phyloP scores from a whole-genome alignment of 2,329 filamentous ascomycete species.

The Microcera coccophila region DNA sequence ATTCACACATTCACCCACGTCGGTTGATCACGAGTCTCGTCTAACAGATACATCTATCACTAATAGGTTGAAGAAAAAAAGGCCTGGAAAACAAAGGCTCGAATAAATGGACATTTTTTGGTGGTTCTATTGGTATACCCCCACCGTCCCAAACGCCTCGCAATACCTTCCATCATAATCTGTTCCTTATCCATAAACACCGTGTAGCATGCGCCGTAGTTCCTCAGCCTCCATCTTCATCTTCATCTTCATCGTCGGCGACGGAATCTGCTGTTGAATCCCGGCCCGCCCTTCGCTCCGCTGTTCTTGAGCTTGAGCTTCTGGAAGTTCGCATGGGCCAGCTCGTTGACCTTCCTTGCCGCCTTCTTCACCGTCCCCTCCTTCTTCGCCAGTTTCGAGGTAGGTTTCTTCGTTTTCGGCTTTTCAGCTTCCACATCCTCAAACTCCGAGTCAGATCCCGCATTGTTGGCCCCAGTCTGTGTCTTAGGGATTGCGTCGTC shows the following conservation, averaged over 20 bases:
- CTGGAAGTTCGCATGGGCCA: conserved; percentile 65
- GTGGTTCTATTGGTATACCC: conserved; percentile 6
- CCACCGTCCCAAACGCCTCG: conserved; percentile 4
- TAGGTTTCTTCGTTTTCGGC: conserved; percentile 22
- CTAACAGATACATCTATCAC: too few species aligned
- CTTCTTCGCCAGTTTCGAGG: conserved; percentile 26
- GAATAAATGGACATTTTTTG: too few species aligned
- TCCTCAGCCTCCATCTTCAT: not conserved
- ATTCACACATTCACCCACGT: too few species aligned
- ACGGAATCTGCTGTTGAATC: conserved; percentile 55
- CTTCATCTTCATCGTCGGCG: conserved; percentile 36
- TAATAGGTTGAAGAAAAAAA: too few species aligned
- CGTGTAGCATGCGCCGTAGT: too few species aligned
- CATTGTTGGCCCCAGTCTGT: conserved; percentile 17
- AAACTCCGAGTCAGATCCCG: conserved; percentile 20
- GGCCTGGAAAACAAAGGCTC: too few species aligned
- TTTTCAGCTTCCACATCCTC: conserved; percentile 13
- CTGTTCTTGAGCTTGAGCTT: conserved; percentile 59
- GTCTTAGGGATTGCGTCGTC: conserved; percentile 34
- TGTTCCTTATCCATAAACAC: conserved; percentile 4
- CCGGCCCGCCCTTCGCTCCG: conserved; percentile 59
- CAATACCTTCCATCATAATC: conserved; percentile 10
- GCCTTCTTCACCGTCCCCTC: conserved; percentile 48
- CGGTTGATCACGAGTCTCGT: too few species aligned
- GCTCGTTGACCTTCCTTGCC: conserved; percentile 58